Evolutionary conservation across 2,329 filamentous ascomycete species (phyloP), one percentile per base, ranked within the genome.

Genomic region (Cladorrhinum sp.): DNA sequence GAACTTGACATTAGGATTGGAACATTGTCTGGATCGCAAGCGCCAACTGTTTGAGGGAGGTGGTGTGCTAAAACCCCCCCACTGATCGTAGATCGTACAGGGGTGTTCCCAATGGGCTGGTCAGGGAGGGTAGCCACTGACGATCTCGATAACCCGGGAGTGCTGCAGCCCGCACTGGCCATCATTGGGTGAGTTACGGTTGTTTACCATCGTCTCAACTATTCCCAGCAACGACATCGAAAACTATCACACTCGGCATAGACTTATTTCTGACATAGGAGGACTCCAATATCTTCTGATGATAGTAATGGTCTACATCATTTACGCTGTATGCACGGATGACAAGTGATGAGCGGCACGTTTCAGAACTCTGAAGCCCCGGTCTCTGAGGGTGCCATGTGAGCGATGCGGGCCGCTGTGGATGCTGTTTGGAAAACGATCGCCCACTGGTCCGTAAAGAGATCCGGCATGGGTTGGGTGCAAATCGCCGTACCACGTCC

Each of bases 121-220:
- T 62, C 54, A 55, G 55, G 66, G 66, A 62, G 61, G 66, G 62
- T 50, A 66, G 63, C 64, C 62, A 64, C 63, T 53, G 65, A 57
- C 64, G 64, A 68, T 66, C n/a, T n/a, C 65, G 59, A 27, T 24
- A 65, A 62, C 59, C 57, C 58, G 64, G 54, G 54, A 60, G 48
- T 41, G 49, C 23, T 59, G 41, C 55, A 56, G 58, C 49, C 22
- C 52, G 24, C 57, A 64, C 45, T 64, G 57, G 61, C 64, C 59
- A 59, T 50, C 38, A 67, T 67, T 67, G 65, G 66, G 57, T 52
- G 62, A 64, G 56, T 45, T 65, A 67, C 66, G 63, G 55, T 53
- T 36, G 38, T 38, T 22, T 6, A 41, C 48, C 16, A 52, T 36
- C 8, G 5, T 22, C 20, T 20, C 29, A 32, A 16, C 18, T 36